Evolutionary conservation across 441 rosid genomes (phyloP).

Genomic region (Populus hybrid): DNA sequence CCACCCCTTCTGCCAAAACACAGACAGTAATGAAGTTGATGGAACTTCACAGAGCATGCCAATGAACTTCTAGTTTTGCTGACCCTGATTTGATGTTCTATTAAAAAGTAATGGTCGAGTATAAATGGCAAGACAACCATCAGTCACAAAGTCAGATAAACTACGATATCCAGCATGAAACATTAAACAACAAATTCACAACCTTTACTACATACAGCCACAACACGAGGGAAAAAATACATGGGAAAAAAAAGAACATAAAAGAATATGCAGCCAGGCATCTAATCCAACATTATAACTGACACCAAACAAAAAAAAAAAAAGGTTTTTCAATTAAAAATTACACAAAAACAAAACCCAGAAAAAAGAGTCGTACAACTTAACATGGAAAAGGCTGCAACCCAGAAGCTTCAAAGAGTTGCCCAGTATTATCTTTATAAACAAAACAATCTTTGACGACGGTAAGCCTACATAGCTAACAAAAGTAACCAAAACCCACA

Average conservation of each 20-base stretch:
- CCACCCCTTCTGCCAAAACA: neutral
- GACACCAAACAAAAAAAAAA: neutral
- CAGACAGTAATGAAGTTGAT: neutral
- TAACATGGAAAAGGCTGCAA: slow-evolving; percentile 5
- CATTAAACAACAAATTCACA: neutral
- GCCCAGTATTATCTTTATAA: neutral
- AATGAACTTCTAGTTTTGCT: neutral
- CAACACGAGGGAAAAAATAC: neutral
- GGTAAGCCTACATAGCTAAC: neutral
- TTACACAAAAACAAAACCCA: neutral
- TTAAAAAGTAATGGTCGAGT: neutral
- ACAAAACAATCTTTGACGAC: neutral
- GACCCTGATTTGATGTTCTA: neutral
- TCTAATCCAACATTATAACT: neutral
- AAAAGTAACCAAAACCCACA: neutral
- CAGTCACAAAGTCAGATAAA: neutral
- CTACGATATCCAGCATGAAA: neutral
- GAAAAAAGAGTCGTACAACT: neutral
- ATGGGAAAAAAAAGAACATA: neutral
- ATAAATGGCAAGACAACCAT: neutral
- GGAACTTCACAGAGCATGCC: neutral
- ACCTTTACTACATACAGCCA: neutral
- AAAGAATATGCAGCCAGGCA: neutral
- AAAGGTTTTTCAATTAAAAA: neutral
- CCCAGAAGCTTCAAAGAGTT: slow-evolving; percentile 5